Evolutionary conservation across 768 basidiomycete species (phyloP), one percentile per base, ranked within the genome.

Genomic region (Baorangia bicolor): DNA sequence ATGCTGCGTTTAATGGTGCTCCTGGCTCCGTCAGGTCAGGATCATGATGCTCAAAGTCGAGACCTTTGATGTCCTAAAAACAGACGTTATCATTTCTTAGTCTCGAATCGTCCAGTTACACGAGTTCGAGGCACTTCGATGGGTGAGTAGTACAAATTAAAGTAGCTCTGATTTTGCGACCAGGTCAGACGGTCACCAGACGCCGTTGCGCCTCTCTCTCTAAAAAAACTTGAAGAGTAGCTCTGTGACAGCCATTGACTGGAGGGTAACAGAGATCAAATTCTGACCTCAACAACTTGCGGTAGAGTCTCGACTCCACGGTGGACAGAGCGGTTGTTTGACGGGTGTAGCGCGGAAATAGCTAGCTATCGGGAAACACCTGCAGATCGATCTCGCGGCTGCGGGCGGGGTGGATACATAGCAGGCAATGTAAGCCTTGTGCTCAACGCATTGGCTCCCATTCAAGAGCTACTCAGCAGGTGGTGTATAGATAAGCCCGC

Each of bases 401-500:
- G 35, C 30, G n/a, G 14, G 21, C 20, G 28, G 27, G 27, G 25
- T 41, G 33, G 14, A 25, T 14, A 33, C 10, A n/a, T 23, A 37
- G 18, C 5, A 28, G 33, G 33, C 28, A n/a, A 28, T 40, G 40
- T 33, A 31, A 49, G 28, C 47, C 10, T 40, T 38, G 38, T 13
- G 31, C 11, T 45, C n/a, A 8, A 37, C 30, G 35, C n/a, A 30
- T 41, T n/a, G 31, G 12, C 40, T 31, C 20, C 27, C 21, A 27
- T 51, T 39, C 42, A 23, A 46, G 38, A 43, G 20, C 3, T 27
- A 27, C 48, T 51, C 40, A 38, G 25, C 46, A 25, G 40, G 27
- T 38, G 44, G 40, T 21, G 23, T 43, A 52, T 43, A 43, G 52
- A 60, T 64, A 58, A 61, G 55, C 58, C 55, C 30, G 35, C 57